These are phyloP conservation scores for Hypoxylon sp. DNA, from an alignment of 2,329 filamentous ascomycete species.

Conservation along the genomic window DNA sequence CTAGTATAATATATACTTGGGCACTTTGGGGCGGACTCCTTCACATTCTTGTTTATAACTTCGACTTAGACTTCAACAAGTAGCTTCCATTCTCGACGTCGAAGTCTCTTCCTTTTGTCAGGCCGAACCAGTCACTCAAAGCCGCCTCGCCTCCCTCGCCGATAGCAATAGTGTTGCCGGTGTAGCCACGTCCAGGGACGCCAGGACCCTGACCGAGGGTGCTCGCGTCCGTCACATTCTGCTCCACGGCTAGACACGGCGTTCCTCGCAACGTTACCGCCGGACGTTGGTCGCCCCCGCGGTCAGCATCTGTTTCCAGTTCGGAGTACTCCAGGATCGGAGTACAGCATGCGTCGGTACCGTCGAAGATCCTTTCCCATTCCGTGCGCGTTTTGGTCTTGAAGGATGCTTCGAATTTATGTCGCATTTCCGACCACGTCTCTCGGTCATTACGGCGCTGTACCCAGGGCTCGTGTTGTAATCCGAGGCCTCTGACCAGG, in stretches of 20 bases:
- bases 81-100: slow-evolving; percentile 72
- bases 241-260: slow-evolving; percentile 73
- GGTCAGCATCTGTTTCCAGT: slow-evolving; percentile 50
- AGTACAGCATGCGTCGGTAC: slow-evolving; percentile 92
- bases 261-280: slow-evolving; percentile 75
- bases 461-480: slow-evolving; percentile 65
- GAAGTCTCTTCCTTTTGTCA: slow-evolving; percentile 78
- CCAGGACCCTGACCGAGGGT: slow-evolving; percentile 73
- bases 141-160: slow-evolving; percentile 79
- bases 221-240: slow-evolving; percentile 54
- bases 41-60: slow-evolving; percentile 51
- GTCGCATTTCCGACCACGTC: slow-evolving; percentile 75
- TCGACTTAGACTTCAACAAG: slow-evolving; percentile 61
- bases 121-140: slow-evolving; percentile 79
- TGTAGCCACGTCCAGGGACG: slow-evolving; percentile 75
- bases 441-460: slow-evolving; percentile 67
- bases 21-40: neutral
- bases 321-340: slow-evolving; percentile 80
- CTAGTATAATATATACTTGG: slow-evolving; percentile 6
- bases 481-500: slow-evolving; percentile 74
- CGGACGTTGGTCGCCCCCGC: slow-evolving; percentile 77
- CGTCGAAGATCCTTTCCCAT: slow-evolving; percentile 90
- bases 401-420: slow-evolving; percentile 73
- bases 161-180: slow-evolving; percentile 67
- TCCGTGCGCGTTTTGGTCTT: slow-evolving; percentile 75